Evolutionary conservation across 2,329 filamentous ascomycete species (phyloP).

Genomic region (Cordyceps javanica): DNA sequence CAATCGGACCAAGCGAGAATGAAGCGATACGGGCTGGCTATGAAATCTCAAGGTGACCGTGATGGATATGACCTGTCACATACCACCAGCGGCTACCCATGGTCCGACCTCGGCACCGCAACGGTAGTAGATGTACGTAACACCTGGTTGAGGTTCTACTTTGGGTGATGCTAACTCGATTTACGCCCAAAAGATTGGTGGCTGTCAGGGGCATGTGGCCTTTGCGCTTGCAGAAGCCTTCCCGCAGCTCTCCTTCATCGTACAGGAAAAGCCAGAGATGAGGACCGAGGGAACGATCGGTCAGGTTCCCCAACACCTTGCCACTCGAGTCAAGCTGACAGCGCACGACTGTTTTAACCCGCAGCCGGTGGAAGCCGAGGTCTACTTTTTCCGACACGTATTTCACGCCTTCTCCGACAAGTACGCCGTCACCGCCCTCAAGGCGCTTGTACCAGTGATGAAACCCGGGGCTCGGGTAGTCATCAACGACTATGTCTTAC

Average conservation of each 20-base stretch:
- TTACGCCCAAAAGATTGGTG: conserved; percentile 19
- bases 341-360: conserved; percentile 48
- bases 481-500: conserved; percentile 31
- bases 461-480: conserved; percentile 40
- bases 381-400: conserved; percentile 50
- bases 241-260: conserved; percentile 33
- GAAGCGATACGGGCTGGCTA: conserved; percentile 26
- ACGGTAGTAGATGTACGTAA: conserved; percentile 22
- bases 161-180: background rate
- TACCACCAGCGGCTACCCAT: conserved; percentile 19
- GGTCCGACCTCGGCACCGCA: conserved; percentile 19
- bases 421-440: conserved; percentile 36
- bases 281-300: conserved; percentile 28
- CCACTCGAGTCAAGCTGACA: conserved; percentile 30
- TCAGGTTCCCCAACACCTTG: conserved; percentile 26
- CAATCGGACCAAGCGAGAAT: conserved; percentile 21
- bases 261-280: conserved; percentile 41
- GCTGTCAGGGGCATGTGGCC: conserved; percentile 21
- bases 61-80: conserved; percentile 20
- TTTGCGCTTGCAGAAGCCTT: conserved; percentile 19
- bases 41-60: conserved; percentile 23
- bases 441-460: conserved; percentile 41
- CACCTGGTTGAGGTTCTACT: background rate
- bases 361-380: conserved; percentile 43
- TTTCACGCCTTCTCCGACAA: conserved; percentile 51